These are phyloP conservation scores for Limnanthes douglasii DNA, from an alignment of 345 rosid species.

Conservation along the genomic window DNA sequence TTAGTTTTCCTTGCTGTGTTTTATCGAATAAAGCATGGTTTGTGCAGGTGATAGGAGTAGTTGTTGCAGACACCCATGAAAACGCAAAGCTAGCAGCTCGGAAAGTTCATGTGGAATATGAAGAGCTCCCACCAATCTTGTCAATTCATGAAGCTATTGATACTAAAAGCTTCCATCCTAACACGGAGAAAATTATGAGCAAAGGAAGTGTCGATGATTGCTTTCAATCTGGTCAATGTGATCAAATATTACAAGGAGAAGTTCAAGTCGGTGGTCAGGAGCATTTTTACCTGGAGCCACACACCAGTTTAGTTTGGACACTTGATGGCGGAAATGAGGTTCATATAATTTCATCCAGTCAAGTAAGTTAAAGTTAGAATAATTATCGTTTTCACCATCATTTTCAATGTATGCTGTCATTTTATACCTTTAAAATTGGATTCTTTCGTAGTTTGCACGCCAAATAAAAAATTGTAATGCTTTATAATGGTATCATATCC, in stretches of 20 bases:
- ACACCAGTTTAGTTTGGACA: constrained; percentile 84
- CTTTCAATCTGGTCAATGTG: constrained; percentile 62
- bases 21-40: no score
- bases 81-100: constrained; percentile 72
- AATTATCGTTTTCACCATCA: no score
- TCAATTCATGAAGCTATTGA: constrained; percentile 67
- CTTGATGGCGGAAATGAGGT: constrained; percentile 80
- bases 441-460: no score
- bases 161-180: constrained; percentile 73
- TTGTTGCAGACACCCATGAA: constrained; percentile 92
- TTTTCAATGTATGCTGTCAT: no score
- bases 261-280: constrained; percentile 97
- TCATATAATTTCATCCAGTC: constrained; percentile 90
- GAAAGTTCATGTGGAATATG: constrained; percentile 61
- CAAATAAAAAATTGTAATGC: no score
- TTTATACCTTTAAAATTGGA: no score
- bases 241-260: constrained; percentile 62
- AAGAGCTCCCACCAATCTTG: constrained; percentile 66
- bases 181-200: constrained; percentile 37
- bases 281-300: constrained; percentile 88
- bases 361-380: no score
- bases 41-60: constrained; percentile 69
- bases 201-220: constrained; percentile 86
- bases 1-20: no score
- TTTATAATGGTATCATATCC: no score